Percentiles rank a stretch among this genome's conserved stretches.
Evolutionary conservation across 1,139 yeast genomes (phyloP).

Genomic region (Candida glucosophila): DNA sequence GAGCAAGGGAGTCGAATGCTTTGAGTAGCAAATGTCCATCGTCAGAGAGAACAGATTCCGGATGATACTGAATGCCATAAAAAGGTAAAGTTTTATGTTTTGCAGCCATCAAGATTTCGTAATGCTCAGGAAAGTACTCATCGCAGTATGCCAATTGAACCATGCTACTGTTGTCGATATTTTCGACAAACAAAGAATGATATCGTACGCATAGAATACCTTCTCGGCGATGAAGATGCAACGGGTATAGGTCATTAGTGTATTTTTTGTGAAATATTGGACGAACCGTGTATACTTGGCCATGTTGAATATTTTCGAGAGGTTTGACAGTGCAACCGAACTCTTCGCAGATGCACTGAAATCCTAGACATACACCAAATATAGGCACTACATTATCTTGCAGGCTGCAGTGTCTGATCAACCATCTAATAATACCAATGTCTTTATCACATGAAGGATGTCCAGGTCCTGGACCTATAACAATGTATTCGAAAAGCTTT

Average conservation of each 20-base stretch:
- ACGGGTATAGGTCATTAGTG: slow-evolving; percentile 17
- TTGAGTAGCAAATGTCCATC: slow-evolving; percentile 49
- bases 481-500: slow-evolving; percentile 60
- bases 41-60: slow-evolving; percentile 84
- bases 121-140: slow-evolving; percentile 14
- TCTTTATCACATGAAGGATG: slow-evolving; percentile 60
- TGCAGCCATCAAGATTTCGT: slow-evolving; percentile 68
- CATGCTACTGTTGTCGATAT: slow-evolving; percentile 11
- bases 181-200: slow-evolving; percentile 68
- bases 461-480: slow-evolving; percentile 98
- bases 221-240: slow-evolving; percentile 4
- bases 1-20: slow-evolving; percentile 57
- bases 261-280: slow-evolving; percentile 12
- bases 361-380: slow-evolving; percentile 89
- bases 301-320: slow-evolving; percentile 65
- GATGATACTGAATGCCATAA: slow-evolving; percentile 95
- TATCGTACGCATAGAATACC: slow-evolving; percentile 69
- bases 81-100: slow-evolving; percentile 55
- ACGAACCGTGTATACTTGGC: slow-evolving; percentile 59
- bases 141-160: slow-evolving; percentile 49
- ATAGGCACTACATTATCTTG: slow-evolving; percentile 44
- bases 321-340: slow-evolving; percentile 51
- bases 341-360: slow-evolving; percentile 71
- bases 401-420: slow-evolving; percentile 23
- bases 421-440: slow-evolving; percentile 64